Conservation (phyloP, 352 stramenopile genomes). For the Globisporangium camurandrum region DNA sequence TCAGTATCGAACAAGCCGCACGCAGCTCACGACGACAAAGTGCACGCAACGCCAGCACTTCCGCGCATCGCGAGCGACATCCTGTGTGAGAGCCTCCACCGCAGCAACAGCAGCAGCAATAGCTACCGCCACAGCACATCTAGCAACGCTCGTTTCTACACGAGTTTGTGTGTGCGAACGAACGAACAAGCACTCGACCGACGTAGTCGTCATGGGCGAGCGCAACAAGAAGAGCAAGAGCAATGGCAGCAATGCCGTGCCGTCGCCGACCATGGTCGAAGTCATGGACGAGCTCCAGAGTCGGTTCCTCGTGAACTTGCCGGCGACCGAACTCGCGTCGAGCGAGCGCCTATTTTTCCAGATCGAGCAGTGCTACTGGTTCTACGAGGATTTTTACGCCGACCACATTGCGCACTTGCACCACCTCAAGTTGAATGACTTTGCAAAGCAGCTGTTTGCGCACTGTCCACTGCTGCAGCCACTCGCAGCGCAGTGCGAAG, state of each 20-base stretch:
- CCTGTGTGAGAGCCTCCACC: no score
- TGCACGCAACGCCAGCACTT: background rate
- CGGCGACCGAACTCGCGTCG: constrained; percentile 82
- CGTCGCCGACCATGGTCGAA: constrained; percentile 66
- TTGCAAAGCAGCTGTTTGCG: constrained; percentile 89
- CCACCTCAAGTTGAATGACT: constrained; percentile 92
- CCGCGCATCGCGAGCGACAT: no score
- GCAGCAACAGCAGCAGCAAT: background rate
- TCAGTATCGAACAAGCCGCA: constrained; percentile 1
- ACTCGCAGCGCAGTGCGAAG: constrained; percentile 81
- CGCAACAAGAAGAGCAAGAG: background rate
- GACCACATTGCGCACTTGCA: constrained; percentile 81
- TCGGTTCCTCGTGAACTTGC: constrained; percentile 93
- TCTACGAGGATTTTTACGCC: constrained; percentile 96
- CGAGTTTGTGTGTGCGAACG: background rate
- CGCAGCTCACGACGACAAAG: background rate
- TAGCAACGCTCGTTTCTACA: background rate
- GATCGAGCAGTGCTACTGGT: constrained; percentile 96
- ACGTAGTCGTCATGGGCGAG: background rate
- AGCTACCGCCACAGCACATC: background rate
- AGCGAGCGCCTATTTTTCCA: constrained; percentile 96
- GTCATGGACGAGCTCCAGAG: constrained; percentile 95
- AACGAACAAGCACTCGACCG: background rate
- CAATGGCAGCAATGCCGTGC: background rate
- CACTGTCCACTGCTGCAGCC: constrained; percentile 85